Base-by-base conservation (phyloP, 805 yeast genomes). In the Candida dendrica region DNA sequence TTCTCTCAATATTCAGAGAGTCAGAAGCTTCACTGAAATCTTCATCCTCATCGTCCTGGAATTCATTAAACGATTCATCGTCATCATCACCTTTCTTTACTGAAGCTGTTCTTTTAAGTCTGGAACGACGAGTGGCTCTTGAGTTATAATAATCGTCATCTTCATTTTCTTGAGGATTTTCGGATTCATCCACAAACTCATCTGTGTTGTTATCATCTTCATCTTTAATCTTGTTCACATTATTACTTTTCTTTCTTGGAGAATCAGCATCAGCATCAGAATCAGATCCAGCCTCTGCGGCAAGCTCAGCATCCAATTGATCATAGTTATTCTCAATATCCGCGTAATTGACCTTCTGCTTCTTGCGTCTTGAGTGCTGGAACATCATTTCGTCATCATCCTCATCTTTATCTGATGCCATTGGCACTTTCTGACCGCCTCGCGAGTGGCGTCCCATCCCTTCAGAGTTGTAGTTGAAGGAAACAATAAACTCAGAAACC, bases 271-370 rank as follows among this genome's bases (percentile, higher is more conserved):
- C 10, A 15, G 38, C 40, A 17, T 31, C 32, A 9, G 3, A 16
- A 17, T 31, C 32, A 13, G 3, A 16, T 5, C 40, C 39, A n/a
- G 18, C 18, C 15, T 29, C 37, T 3, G 19, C 30, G 8, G 26
- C 43, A 15, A 36, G 47, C 15, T 49, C 57, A 15, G 48, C 59
- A 33, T 52, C 56, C n/a, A 58, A 39, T 34, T 51, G 55, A 40
- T 60, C 65, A 17, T 55, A 48, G n/a, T 48, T 53, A 20, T 59
- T 49, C 38, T 64, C 69, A 3, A 62, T 50, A 36, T 58, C 65
- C 1, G 68, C 63, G 39, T 65, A 66, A 42, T 64, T 59, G 11
- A 65, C 50, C 41, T 56, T 64, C 40, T 42, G 42, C 32, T 58
- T 53, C 49, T 62, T 48, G 2, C 65, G 58, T 41, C 69, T 51